phyloP scores from a whole-genome alignment of 352 stramenopile genomes.

The Pythium myriotylum region DNA sequence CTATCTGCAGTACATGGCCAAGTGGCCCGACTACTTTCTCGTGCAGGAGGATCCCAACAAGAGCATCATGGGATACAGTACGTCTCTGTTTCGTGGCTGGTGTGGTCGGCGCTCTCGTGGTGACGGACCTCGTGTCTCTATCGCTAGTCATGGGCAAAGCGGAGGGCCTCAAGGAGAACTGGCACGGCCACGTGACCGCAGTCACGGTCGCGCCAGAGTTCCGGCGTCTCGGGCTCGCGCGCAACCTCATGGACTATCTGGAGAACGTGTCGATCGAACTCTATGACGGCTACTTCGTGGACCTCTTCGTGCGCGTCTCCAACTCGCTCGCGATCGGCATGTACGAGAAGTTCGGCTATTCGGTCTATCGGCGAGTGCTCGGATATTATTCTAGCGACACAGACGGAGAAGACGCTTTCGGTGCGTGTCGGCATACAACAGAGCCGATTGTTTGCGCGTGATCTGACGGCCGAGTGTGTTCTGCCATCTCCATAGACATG shows the following conservation, averaged over 20 bases:
- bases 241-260: conserved; percentile 94
- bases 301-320: conserved; percentile 97
- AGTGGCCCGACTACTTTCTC: conserved; percentile 97
- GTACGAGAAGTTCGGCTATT: conserved; percentile 94
- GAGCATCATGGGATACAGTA: conserved; percentile 96
- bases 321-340: conserved; percentile 94
- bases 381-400: conserved; percentile 91
- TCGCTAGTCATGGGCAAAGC: conserved; percentile 96
- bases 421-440: conserved; percentile 53
- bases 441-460: no score
- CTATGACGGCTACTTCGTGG: conserved; percentile 97
- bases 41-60: conserved; percentile 93
- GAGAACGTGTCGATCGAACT: conserved; percentile 84
- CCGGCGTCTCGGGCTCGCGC: conserved; percentile 89
- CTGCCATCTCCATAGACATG: conserved; percentile 80
- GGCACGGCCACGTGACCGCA: conserved; percentile 98
- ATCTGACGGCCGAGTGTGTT: no score
- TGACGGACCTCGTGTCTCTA: no score
- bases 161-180: conserved; percentile 94
- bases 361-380: conserved; percentile 90
- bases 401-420: conserved; percentile 88
- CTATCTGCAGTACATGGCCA: conserved; percentile 97
- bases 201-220: conserved; percentile 98
- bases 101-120: not conserved
- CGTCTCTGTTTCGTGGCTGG: conserved; percentile 18